Percentiles rank a stretch among this genome's conserved stretches.
Evolutionary conservation across 169 alveolate genomes (phyloP).

Genomic region (Cryptosporidium muris): DNA sequence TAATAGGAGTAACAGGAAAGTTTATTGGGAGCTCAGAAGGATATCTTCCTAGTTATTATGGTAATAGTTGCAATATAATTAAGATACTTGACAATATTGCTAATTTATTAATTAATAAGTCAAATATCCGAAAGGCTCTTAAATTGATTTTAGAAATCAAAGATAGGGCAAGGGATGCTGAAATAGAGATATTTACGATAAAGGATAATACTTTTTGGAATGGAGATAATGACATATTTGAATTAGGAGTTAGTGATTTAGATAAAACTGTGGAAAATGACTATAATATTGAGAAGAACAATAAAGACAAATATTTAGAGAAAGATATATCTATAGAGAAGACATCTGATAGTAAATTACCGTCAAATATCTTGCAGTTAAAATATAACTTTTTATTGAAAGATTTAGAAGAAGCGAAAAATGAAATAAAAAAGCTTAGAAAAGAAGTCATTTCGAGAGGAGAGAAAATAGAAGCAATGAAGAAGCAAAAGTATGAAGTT

Average conservation of each 20-base stretch:
- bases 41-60: not conserved
- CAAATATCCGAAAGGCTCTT: slow-evolving; percentile 14
- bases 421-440: slow-evolving; percentile 43
- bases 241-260: not conserved
- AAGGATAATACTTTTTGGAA: slow-evolving; percentile 5
- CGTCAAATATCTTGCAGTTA: not conserved
- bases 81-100: slow-evolving; percentile 24
- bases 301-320: not conserved
- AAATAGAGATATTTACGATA: slow-evolving; percentile 30
- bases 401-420: slow-evolving; percentile 41
- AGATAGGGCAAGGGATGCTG: slow-evolving; percentile 6
- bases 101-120: not conserved
- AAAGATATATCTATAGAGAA: not conserved
- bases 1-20: not conserved
- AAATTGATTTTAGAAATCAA: slow-evolving; percentile 21
- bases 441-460: slow-evolving; percentile 28
- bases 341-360: not conserved
- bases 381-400: not conserved
- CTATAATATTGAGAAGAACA: not conserved
- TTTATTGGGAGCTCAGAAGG: slow-evolving; percentile 8
- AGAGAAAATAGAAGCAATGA: slow-evolving; percentile 20
- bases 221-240: not conserved
- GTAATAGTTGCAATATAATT: slow-evolving; percentile 1
- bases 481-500: not conserved
- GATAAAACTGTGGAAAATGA: not conserved